Evolutionary conservation across 306 rosid species (phyloP).

Genomic region (Castanopsis chinensis): DNA sequence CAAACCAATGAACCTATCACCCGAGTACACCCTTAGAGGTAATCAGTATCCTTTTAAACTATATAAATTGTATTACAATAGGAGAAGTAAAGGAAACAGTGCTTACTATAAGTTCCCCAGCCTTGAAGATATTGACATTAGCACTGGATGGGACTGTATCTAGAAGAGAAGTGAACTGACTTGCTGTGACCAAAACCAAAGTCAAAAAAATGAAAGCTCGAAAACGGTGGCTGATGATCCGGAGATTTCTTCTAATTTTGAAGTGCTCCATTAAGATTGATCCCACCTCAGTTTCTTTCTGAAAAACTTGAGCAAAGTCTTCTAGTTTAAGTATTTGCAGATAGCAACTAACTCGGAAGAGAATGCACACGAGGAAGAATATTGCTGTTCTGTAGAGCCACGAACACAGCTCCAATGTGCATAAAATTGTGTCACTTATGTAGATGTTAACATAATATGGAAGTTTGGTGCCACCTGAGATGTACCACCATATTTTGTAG

Average conservation of each 20-base stretch:
- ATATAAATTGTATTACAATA: neutral
- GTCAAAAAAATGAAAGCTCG: slow-evolving; percentile 62
- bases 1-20: no score
- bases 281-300: slow-evolving; percentile 59
- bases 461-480: slow-evolving; percentile 56
- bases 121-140: slow-evolving; percentile 58
- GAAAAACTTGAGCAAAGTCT: slow-evolving; percentile 61
- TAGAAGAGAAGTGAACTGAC: slow-evolving; percentile 69
- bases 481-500: slow-evolving; percentile 92
- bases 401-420: slow-evolving; percentile 69
- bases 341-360: slow-evolving; percentile 67
- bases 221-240: slow-evolving; percentile 78
- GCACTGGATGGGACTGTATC: slow-evolving; percentile 49
- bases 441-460: slow-evolving; percentile 66
- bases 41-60: neutral
- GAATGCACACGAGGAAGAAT: slow-evolving; percentile 77
- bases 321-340: slow-evolving; percentile 71
- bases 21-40: no score
- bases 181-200: slow-evolving; percentile 71
- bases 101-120: slow-evolving; percentile 85
- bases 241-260: slow-evolving; percentile 52
- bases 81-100: neutral
- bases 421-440: slow-evolving; percentile 41
- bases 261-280: slow-evolving; percentile 68
- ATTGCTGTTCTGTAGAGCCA: slow-evolving; percentile 83